These are phyloP conservation scores for Cladophialophora exuberans DNA, from an alignment of 2,329 filamentous ascomycete genomes.

Conservation along the genomic window DNA sequence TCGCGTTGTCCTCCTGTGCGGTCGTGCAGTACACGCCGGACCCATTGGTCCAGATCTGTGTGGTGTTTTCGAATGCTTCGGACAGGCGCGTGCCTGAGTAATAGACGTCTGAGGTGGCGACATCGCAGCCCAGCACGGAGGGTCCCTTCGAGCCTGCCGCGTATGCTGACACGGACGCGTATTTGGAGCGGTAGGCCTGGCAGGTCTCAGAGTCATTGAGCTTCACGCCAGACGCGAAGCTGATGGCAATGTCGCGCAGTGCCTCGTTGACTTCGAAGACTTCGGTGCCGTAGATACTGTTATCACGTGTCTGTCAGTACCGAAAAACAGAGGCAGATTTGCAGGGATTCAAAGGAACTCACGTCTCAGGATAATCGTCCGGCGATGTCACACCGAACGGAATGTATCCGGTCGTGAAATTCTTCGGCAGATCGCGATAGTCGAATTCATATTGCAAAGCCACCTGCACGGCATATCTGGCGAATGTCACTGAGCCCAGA, in stretches of 20 bases:
- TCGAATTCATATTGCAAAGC: constrained; percentile 78
- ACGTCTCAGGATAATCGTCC: constrained; percentile 55
- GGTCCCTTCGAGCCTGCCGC: constrained; percentile 53
- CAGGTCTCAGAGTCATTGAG: constrained; percentile 57
- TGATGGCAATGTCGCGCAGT: constrained; percentile 58
- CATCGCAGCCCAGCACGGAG: constrained; percentile 65
- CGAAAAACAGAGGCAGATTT: too few species aligned
- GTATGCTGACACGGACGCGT: constrained; percentile 45
- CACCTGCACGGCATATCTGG: constrained; percentile 72
- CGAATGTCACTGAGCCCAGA: constrained; percentile 67
- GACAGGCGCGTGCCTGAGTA: constrained; percentile 65
- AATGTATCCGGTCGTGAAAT: constrained; percentile 70
- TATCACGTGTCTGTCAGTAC: constrained; percentile 5
- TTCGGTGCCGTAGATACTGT: constrained; percentile 67
- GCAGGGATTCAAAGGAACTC: neutral
- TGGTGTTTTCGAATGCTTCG: constrained; percentile 68
- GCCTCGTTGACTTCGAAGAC: constrained; percentile 68
- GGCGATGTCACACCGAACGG: constrained; percentile 63
- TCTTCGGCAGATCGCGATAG: constrained; percentile 65
- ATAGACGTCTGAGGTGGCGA: constrained; percentile 73
- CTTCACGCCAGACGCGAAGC: constrained; percentile 55
- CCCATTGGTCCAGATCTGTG: constrained; percentile 67
- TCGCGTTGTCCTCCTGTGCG: constrained; percentile 73
- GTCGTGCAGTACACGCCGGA: constrained; percentile 70
- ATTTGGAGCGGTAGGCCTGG: constrained; percentile 58